Evolutionary conservation across 257 asterid species (phyloP).

Genomic region (Knoxia roxburghii): DNA sequence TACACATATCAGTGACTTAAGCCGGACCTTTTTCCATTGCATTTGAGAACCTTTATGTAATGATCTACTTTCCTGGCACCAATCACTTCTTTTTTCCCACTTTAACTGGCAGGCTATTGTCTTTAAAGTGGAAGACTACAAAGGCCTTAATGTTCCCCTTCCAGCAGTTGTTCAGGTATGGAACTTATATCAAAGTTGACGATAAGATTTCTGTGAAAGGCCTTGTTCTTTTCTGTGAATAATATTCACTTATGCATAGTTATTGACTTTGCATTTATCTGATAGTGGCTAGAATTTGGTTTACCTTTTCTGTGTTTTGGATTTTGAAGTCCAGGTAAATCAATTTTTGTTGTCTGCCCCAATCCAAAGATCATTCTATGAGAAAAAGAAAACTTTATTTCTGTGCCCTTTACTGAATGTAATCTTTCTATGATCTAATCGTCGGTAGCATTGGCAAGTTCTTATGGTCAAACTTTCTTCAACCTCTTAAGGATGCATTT

Average conservation of each 20-base stretch:
- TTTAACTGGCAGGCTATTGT: constrained; percentile 67
- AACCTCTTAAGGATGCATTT: not conserved
- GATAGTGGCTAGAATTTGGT: not conserved
- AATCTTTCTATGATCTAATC: not conserved
- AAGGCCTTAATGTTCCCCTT: constrained; percentile 80
- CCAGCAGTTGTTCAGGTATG: constrained; percentile 92
- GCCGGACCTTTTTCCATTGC: no score
- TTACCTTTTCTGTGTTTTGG: not conserved
- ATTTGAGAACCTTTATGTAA: not conserved
- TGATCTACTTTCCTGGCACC: not conserved
- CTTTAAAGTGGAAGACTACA: constrained; percentile 64
- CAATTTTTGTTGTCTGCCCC: not conserved
- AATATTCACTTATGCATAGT: no score
- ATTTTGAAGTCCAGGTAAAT: not conserved
- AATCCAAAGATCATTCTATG: not conserved
- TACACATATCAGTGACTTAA: not conserved
- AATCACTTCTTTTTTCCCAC: constrained; percentile 15
- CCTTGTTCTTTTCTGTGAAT: not conserved
- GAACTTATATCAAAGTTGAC: constrained; percentile 4
- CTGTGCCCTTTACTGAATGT: no score
- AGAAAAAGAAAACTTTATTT: no score
- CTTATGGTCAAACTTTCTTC: not conserved
- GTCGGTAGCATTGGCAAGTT: not conserved
- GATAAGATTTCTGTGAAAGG: not conserved
- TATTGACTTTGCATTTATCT: not conserved